Evolutionary conservation across 1,139 yeast genomes (phyloP).

Genomic region (Lodderomyces metapsilosis): DNA sequence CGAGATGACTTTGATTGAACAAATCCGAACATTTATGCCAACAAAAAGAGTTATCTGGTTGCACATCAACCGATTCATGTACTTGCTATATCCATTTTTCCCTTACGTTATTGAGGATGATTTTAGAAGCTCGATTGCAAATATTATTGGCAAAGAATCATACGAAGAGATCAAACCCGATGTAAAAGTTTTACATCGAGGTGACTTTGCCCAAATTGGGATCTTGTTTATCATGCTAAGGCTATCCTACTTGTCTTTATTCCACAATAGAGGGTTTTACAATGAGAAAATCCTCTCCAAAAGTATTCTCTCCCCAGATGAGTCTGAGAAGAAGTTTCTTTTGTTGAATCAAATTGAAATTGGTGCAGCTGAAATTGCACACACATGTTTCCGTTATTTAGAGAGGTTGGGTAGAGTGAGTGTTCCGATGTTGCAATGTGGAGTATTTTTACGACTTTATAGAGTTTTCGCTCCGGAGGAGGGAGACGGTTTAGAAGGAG

Average conservation of each 20-base stretch:
- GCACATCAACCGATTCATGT: conserved; percentile 27
- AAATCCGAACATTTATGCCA: conserved; percentile 31
- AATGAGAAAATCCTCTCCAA: conserved; percentile 26
- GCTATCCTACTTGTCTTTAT: conserved; percentile 31
- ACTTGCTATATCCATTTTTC: conserved; percentile 24
- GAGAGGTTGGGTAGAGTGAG: conserved; percentile 24
- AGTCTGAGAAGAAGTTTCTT: conserved; percentile 31
- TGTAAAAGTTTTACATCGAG: conserved; percentile 22
- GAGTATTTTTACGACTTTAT: conserved; percentile 44
- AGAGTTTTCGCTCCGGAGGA: conserved; percentile 51
- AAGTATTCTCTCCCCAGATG: conserved; percentile 16
- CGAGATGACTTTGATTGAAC: conserved; percentile 25
- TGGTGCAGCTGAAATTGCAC: conserved; percentile 27
- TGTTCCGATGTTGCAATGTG: conserved; percentile 29
- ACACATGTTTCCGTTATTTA: conserved; percentile 28
- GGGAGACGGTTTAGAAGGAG: conserved; percentile 47
- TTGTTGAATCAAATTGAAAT: conserved; percentile 28
- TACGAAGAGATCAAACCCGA: conserved; percentile 15
- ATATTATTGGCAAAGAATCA: conserved; percentile 28
- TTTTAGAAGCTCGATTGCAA: conserved; percentile 20
- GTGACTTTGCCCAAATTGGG: conserved; percentile 35
- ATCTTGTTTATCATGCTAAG: conserved; percentile 30
- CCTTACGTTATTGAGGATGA: conserved; percentile 32
- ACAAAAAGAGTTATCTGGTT: conserved; percentile 26
- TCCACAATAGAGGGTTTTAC: conserved; percentile 31